Evolutionary conservation across 140 eudicot species (phyloP).

Genomic region (Stevia rebaudiana): DNA sequence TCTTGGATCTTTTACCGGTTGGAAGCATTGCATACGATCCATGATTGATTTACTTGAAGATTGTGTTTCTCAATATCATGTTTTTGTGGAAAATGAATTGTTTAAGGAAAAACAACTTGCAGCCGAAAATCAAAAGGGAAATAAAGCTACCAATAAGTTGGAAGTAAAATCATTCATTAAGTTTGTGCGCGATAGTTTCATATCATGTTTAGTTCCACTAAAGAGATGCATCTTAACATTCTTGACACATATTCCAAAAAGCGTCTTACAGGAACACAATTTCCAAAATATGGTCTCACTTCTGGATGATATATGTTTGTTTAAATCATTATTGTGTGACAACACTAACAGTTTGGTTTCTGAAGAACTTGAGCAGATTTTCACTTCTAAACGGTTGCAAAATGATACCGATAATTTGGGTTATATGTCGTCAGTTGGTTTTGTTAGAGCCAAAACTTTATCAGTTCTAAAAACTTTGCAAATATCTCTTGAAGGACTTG

Average conservation of each 20-base stretch:
- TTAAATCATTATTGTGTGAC: constrained; percentile 38
- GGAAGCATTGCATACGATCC: constrained; percentile 45
- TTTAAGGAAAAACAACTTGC: constrained; percentile 7
- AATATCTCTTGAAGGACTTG: constrained; percentile 25
- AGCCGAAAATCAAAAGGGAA: neutral
- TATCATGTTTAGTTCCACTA: constrained; percentile 20
- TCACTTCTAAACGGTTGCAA: neutral
- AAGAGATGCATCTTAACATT: constrained; percentile 35
- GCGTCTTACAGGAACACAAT: constrained; percentile 24
- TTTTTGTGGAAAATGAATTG: constrained; percentile 31
- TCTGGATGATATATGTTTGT: constrained; percentile 13
- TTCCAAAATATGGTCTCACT: constrained; percentile 16
- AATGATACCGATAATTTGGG: neutral
- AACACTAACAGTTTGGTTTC: constrained; percentile 29
- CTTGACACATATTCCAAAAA: constrained; percentile 47
- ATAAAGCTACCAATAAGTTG: neutral
- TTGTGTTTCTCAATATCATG: constrained; percentile 38
- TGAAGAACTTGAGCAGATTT: constrained; percentile 33
- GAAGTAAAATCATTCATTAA: constrained; percentile 30
- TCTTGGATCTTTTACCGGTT: constrained; percentile 49
- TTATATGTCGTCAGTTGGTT: constrained; percentile 7
- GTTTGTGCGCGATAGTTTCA: constrained; percentile 36
- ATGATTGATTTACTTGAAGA: constrained; percentile 58
- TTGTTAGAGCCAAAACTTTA: constrained; percentile 8
- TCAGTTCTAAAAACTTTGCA: constrained; percentile 34